These are phyloP conservation scores for Taxillus chinensis DNA, from an alignment of 164 flowering plant genomes.

Conservation along the genomic window DNA sequence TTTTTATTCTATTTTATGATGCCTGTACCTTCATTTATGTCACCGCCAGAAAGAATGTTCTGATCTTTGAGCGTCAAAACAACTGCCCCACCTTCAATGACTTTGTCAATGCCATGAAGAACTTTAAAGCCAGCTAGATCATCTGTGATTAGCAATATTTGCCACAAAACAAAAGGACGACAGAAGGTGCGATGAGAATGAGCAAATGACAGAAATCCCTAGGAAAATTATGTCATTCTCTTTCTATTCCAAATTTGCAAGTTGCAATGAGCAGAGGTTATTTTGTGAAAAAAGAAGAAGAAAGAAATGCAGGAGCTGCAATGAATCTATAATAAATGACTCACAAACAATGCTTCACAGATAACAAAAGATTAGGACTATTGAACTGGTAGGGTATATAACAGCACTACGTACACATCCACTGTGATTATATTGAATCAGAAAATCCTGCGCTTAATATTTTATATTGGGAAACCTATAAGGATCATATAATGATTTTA, in stretches of 20 bases:
- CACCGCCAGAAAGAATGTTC: slow-evolving; percentile 76
- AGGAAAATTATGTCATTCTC: too few species aligned
- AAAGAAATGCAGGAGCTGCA: neutral
- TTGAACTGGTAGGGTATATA: too few species aligned
- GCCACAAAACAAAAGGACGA: neutral
- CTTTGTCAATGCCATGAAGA: slow-evolving; percentile 95
- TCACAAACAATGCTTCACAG: neutral
- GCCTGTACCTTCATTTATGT: slow-evolving; percentile 61
- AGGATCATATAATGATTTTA: too few species aligned
- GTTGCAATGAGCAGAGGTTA: too few species aligned
- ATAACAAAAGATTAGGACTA: too few species aligned
- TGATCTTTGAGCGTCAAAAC: slow-evolving; percentile 97
- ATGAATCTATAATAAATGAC: neutral
- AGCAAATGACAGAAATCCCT: neutral
- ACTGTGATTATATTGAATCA: too few species aligned
- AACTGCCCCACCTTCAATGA: slow-evolving; percentile 96
- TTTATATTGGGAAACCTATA: too few species aligned
- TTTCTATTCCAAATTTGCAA: too few species aligned
- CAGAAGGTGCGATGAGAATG: neutral
- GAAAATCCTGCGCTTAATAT: too few species aligned
- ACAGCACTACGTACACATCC: too few species aligned
- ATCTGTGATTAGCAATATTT: slow-evolving; percentile 16
- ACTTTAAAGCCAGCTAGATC: slow-evolving; percentile 82
- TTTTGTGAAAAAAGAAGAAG: too few species aligned
- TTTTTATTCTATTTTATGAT: neutral